Percentiles rank a stretch among this genome's conserved stretches.
These are phyloP conservation scores for Taiozyma sp. DNA, from an alignment of 1,139 yeast species.

Conservation along the genomic window DNA sequence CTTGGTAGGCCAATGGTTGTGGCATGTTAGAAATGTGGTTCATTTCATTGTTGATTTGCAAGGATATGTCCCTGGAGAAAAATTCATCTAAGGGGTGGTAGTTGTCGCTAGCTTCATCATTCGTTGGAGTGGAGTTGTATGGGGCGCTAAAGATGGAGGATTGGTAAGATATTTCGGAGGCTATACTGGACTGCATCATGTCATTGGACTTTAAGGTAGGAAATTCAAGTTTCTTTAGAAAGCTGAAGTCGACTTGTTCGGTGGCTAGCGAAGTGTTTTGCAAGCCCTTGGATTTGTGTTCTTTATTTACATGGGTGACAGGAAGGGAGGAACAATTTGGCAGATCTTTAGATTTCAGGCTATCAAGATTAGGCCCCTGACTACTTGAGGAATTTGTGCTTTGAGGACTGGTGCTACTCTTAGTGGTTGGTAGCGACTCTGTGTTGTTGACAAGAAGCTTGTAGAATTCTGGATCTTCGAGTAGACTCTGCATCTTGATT, in stretches of 20 bases:
- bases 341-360: neutral
- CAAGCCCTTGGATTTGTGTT: neutral
- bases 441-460: slow-evolving; percentile 10
- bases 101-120: neutral
- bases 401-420: neutral
- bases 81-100: slow-evolving; percentile 4
- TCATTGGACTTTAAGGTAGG: slow-evolving; percentile 4
- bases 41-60: slow-evolving; percentile 8
- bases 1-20: neutral
- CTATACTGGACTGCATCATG: slow-evolving; percentile 1
- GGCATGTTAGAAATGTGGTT: neutral
- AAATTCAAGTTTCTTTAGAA: slow-evolving; percentile 8
- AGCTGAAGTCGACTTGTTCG: slow-evolving; percentile 7
- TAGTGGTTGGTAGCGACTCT: slow-evolving; percentile 6
- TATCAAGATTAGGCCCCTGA: too few relatives aligned
- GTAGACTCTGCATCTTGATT: slow-evolving; percentile 11
- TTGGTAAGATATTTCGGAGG: slow-evolving; percentile 9
- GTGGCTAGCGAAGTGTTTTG: neutral
- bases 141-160: slow-evolving; percentile 7
- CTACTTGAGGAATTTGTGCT: neutral
- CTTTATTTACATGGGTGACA: neutral
- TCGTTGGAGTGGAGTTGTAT: slow-evolving; percentile 1
- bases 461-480: slow-evolving; percentile 16
- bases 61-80: slow-evolving; percentile 7
- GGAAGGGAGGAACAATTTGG: neutral